Conservation (phyloP, 805 yeast genomes). For the Myxozyma neotropica region DNA sequence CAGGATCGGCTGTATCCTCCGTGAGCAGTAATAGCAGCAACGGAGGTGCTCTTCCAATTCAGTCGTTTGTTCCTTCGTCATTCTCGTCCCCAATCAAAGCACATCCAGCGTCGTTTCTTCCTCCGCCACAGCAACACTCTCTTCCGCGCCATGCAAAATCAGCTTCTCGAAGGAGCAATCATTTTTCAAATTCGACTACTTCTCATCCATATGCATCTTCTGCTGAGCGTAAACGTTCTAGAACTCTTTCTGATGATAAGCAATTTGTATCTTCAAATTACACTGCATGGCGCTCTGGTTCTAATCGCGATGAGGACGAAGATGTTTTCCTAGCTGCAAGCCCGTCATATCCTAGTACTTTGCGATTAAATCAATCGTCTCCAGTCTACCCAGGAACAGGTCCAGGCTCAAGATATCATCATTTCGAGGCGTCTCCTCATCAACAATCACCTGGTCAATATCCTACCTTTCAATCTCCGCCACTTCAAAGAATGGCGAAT, state of each 20-base stretch:
- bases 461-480: not conserved
- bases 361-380: conserved; percentile 31
- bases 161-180: not conserved
- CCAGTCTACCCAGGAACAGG: conserved; percentile 31
- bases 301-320: conserved; percentile 7
- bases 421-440: not conserved
- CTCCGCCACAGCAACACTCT: not conserved
- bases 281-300: conserved; percentile 22
- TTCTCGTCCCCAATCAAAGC: conserved; percentile 7
- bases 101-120: not conserved
- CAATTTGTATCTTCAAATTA: conserved; percentile 8
- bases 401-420: conserved; percentile 9
- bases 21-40: not conserved
- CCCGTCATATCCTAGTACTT: conserved; percentile 1
- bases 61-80: conserved; percentile 7
- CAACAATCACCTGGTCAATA: not conserved
- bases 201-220: not conserved
- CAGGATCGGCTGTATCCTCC: not conserved
- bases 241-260: conserved; percentile 21
- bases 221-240: conserved; percentile 16
- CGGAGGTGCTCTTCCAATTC: not conserved
- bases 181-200: not conserved
- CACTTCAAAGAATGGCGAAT: conserved; percentile 8
- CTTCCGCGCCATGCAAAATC: not conserved
- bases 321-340: conserved; percentile 4